A percentile compares a stretch with the other conserved stretches of the same genome.
Conservation (phyloP, 1,284 basidiomycete species). For the Inonotus obliquus region DNA sequence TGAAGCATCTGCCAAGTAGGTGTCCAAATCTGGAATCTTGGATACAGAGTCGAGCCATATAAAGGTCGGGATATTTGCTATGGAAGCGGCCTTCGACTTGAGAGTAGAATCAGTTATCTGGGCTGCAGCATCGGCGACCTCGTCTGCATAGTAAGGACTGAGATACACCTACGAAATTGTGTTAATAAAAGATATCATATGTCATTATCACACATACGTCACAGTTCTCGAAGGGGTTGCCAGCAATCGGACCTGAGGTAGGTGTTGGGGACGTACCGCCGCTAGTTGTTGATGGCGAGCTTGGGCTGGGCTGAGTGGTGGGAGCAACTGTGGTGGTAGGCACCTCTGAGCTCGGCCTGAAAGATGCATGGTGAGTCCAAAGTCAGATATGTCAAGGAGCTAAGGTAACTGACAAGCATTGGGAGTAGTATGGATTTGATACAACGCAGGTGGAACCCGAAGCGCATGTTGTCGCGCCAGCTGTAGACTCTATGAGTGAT, state of each 20-base stretch:
- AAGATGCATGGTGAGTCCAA: constrained; percentile 6
- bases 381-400: too few relatives aligned
- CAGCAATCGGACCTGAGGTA: constrained; percentile 34
- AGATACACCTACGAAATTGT: constrained; percentile 36
- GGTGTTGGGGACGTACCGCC: constrained; percentile 20
- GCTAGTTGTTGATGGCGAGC: constrained; percentile 24
- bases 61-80: constrained; percentile 55
- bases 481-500: background rate
- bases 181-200: background rate
- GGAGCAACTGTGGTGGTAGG: constrained; percentile 20
- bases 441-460: constrained; percentile 34
- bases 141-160: constrained; percentile 48
- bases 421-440: constrained; percentile 49
- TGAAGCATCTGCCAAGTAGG: constrained; percentile 49
- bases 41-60: constrained; percentile 54
- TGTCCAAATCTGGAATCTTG: constrained; percentile 47
- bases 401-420: constrained; percentile 44
- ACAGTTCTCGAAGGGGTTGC: constrained; percentile 50
- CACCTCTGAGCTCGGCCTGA: constrained; percentile 1
- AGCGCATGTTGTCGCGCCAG: constrained; percentile 24
- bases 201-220: constrained; percentile 29
- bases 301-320: constrained; percentile 25
- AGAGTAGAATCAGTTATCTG: constrained; percentile 44
- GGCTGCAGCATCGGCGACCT: constrained; percentile 46
- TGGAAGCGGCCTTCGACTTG: constrained; percentile 43